Evolutionary conservation across 148 eudicot genomes (phyloP).

Genomic region (Silene conica): DNA sequence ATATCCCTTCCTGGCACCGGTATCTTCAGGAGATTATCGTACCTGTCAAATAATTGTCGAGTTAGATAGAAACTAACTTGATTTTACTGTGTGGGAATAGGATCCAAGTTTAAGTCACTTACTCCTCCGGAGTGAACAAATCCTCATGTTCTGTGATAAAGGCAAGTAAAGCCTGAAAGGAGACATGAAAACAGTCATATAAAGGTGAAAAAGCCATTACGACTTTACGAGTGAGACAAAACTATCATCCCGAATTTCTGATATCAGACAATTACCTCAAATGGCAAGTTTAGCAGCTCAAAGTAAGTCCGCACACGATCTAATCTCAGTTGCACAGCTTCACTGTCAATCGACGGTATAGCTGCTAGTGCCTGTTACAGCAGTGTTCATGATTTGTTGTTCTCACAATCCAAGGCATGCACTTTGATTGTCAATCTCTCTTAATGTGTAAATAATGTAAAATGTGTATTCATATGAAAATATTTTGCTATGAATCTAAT

Average conservation of each 20-base stretch:
- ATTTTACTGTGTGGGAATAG: slow-evolving; percentile 9
- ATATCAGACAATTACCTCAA: slow-evolving; percentile 55
- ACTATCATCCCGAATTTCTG: not conserved
- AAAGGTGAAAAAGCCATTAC: not conserved
- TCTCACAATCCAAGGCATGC: too few species aligned
- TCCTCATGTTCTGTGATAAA: slow-evolving; percentile 75
- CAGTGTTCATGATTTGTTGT: not conserved
- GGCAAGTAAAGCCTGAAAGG: slow-evolving; percentile 85
- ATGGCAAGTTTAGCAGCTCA: slow-evolving; percentile 89
- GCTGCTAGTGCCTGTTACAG: slow-evolving; percentile 75
- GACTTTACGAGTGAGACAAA: not conserved
- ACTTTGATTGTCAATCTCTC: too few species aligned
- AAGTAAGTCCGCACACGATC: slow-evolving; percentile 91
- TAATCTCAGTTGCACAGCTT: slow-evolving; percentile 63
- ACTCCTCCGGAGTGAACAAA: slow-evolving; percentile 75
- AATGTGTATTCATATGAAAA: not conserved
- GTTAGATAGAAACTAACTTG: slow-evolving; percentile 12
- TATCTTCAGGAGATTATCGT: slow-evolving; percentile 60
- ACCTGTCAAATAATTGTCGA: slow-evolving; percentile 36
- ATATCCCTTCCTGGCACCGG: slow-evolving; percentile 91
- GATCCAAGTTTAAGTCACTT: slow-evolving; percentile 31
- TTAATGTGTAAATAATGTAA: not conserved
- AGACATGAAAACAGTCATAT: slow-evolving; percentile 2
- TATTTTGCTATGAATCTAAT: not conserved
- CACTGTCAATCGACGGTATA: slow-evolving; percentile 75